Percentiles rank a stretch among this genome's conserved stretches.
These are phyloP conservation scores for Casuarina equisetifolia DNA, from an alignment of 306 rosid genomes.

Conservation along the genomic window DNA sequence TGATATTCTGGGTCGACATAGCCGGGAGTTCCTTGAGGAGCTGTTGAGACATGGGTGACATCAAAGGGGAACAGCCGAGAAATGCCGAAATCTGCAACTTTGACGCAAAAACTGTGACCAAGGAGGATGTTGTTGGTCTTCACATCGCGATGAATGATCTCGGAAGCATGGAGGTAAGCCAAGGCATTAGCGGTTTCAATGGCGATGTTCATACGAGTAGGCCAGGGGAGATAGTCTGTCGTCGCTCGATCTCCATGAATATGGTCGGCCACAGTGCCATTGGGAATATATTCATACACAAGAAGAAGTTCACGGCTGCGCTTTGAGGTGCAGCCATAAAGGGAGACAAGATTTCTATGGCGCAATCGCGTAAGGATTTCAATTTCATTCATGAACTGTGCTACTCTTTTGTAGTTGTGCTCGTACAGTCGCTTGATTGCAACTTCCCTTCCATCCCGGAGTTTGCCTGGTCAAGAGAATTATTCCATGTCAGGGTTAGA, in stretches of 20 bases:
- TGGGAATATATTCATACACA: slow-evolving; percentile 71
- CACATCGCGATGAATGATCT: slow-evolving; percentile 69
- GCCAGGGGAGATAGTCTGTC: slow-evolving; percentile 50
- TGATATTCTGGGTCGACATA: slow-evolving; percentile 75
- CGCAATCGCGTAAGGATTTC: slow-evolving; percentile 57
- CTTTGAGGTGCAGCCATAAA: slow-evolving; percentile 72
- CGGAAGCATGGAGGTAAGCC: slow-evolving; percentile 75
- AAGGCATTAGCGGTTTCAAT: slow-evolving; percentile 65
- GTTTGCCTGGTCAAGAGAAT: slow-evolving; percentile 50
- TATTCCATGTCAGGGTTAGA: slow-evolving; percentile 3
- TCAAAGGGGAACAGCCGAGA: slow-evolving; percentile 59
- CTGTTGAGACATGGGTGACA: slow-evolving; percentile 68
- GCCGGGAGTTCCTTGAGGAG: slow-evolving; percentile 83
- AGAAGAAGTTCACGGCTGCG: slow-evolving; percentile 61
- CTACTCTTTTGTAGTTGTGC: slow-evolving; percentile 51
- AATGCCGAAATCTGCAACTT: slow-evolving; percentile 85
- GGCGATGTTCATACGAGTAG: slow-evolving; percentile 61
- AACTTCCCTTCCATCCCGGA: slow-evolving; percentile 80
- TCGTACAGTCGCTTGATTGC: slow-evolving; percentile 68
- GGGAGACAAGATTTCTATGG: slow-evolving; percentile 64
- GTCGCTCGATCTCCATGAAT: slow-evolving; percentile 54
- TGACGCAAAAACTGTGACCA: slow-evolving; percentile 44
- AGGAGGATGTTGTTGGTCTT: slow-evolving; percentile 75
- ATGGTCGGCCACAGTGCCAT: slow-evolving; percentile 78
- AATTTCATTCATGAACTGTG: slow-evolving; percentile 67